phyloP scores from a whole-genome alignment of 2,329 filamentous ascomycete species.

The Botrytis fragariae region DNA sequence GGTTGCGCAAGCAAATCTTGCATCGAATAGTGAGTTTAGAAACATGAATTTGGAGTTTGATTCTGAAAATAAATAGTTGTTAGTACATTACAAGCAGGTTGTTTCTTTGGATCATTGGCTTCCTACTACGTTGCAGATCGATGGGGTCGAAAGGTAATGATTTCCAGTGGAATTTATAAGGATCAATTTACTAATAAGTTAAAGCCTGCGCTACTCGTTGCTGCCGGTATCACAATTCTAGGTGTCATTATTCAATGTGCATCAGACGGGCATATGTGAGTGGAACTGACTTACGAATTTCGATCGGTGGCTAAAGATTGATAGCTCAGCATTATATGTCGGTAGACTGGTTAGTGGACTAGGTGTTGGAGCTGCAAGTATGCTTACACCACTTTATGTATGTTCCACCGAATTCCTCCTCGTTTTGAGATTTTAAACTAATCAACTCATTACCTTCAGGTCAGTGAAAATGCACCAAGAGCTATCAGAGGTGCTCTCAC shows the following conservation, averaged over 20 bases:
- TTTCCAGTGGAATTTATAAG: background rate
- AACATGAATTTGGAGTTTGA: background rate
- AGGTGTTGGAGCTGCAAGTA: conserved; percentile 50
- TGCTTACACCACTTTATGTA: conserved; percentile 39
- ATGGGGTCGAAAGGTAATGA: conserved; percentile 32
- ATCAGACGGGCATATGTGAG: conserved; percentile 54
- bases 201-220: conserved; percentile 48
- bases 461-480: conserved; percentile 49
- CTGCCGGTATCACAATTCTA: conserved; percentile 55
- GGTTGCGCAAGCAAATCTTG: conserved; percentile 48
- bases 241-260: conserved; percentile 64
- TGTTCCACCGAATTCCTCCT: background rate
- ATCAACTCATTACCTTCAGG: conserved; percentile 47
- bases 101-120: conserved; percentile 61
- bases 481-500: conserved; percentile 52
- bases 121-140: conserved; percentile 42
- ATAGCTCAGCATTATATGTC: conserved; percentile 57
- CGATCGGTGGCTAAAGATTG: background rate
- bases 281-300: too few species aligned
- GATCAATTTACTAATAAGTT: background rate
- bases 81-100: conserved; percentile 67
- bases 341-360: conserved; percentile 56
- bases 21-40: conserved; percentile 46
- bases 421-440: conserved; percentile 37
- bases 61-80: conserved; percentile 47